A percentile compares a stretch with the other conserved stretches of the same genome.
Evolutionary conservation across 2,329 filamentous ascomycete species (phyloP).

Genomic region (Cucurbitaria berberidis): DNA sequence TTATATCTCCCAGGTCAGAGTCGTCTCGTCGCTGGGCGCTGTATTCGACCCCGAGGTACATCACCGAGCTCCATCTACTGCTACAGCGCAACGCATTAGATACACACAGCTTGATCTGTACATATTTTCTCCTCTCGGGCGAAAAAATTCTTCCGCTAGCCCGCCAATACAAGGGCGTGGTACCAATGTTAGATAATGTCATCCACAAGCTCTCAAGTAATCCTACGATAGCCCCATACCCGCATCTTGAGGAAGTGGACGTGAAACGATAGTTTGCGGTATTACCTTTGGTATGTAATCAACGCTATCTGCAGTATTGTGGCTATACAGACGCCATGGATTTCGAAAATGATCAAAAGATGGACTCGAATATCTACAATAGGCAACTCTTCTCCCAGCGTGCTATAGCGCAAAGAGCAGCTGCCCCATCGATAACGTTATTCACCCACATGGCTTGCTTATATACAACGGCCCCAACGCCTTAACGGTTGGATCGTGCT

Average conservation of each 20-base stretch:
- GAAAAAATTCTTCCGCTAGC: no score
- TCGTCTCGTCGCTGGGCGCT: no score
- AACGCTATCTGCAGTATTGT: background rate
- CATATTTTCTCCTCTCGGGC: background rate
- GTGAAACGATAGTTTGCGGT: background rate
- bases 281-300: background rate
- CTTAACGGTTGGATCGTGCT: conserved; percentile 1
- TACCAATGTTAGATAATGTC: background rate
- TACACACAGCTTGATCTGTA: background rate
- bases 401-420: background rate
- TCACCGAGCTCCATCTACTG: background rate
- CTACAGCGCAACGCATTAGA: background rate
- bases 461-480: conserved; percentile 7
- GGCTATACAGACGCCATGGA: no score
- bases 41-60: background rate
- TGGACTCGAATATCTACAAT: no score
- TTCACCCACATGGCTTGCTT: conserved; percentile 7
- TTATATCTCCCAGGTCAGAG: no score
- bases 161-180: no score
- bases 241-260: background rate
- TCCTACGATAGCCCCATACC: background rate
- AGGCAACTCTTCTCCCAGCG: no score
- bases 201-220: background rate
- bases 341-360: no score
- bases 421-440: background rate